These are phyloP conservation scores for Elongisporangium undulatum DNA, from an alignment of 352 stramenopile genomes.

Conservation along the genomic window DNA sequence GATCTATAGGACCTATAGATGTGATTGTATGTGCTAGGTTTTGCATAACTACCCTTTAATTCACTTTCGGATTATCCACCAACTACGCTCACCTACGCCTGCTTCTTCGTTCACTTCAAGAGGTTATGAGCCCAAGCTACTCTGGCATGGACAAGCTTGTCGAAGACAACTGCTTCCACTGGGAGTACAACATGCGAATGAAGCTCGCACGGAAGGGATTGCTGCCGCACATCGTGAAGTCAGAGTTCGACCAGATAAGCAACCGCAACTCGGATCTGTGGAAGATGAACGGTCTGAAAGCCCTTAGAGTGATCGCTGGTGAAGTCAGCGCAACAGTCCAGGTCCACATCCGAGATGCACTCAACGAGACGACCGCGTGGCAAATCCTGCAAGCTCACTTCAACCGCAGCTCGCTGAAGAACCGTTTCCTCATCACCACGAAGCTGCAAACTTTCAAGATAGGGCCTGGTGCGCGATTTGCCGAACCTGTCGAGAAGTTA, in stretches of 20 bases:
- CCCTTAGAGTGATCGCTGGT: slow-evolving; percentile 18
- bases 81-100: not conserved
- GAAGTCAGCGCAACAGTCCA: slow-evolving; percentile 13
- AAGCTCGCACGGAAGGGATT: slow-evolving; percentile 13
- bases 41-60: no score
- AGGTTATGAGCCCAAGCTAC: slow-evolving; percentile 11
- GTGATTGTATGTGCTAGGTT: no score
- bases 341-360: slow-evolving; percentile 9
- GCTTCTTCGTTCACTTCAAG: slow-evolving; percentile 1
- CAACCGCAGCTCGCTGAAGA: slow-evolving; percentile 22
- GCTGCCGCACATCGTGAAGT: slow-evolving; percentile 8
- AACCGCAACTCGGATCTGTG: slow-evolving; percentile 3
- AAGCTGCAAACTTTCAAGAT: slow-evolving; percentile 21
- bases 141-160: slow-evolving; percentile 6
- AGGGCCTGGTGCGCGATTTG: slow-evolving; percentile 8
- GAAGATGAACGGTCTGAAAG: slow-evolving; percentile 15
- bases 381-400: slow-evolving; percentile 11
- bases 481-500: slow-evolving; percentile 13
- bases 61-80: slow-evolving; percentile 6
- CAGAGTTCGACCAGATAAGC: slow-evolving; percentile 11
- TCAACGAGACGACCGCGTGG: slow-evolving; percentile 10
- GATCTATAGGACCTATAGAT: no score
- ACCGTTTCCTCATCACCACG: slow-evolving; percentile 15
- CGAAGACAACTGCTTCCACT: slow-evolving; percentile 28
- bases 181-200: slow-evolving; percentile 24